Base-by-base conservation (phyloP, 306 rosid species). In the Arachis stenosperma region DNA sequence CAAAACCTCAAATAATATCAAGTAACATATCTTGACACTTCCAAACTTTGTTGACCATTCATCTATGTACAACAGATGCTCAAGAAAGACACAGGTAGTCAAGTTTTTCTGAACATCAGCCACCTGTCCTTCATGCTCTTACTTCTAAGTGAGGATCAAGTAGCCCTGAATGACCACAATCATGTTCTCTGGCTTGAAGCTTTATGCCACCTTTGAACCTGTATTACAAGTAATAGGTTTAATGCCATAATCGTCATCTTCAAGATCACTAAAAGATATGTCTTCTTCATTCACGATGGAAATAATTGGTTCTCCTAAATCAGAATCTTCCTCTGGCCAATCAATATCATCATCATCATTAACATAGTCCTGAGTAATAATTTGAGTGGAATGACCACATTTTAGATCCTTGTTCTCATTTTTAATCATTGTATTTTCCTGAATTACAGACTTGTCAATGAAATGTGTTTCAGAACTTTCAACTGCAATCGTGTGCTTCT, bases 221-320 rank as follows among this genome's bases (percentile, higher is more conserved):
- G 70, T 59, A 65, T 77, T 88, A 30, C 67, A 58, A 70, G 15
- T 57, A 47, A 82, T 53, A 48, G 86, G 87, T 67, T 81, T 81
- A 66, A 78, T 70, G 54, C 80, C 87, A 85, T 53, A 79, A 54
- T 89, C 88, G 66, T 91, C 99, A 67, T 94, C 90, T 84, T 94
- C 99, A 0, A 94, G 96, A 78, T 94, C 99, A 44, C 97, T 94
- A 77, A 94, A 94, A 66, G 99, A 94, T 82, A 94, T 94, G 69
- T 94, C 99, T 37, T 94, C 99, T 83, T 81, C 98, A 73, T 91
- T 80, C 74, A 79, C 84, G 37, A 70, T 8, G 52, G 79, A 66
- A 14, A 74, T 62, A 60, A 77, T 64, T 5, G 72, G 69, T 84
- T 77, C 89, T 22, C 80, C 88, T 9, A 82, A 74, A 11, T 90